Evolutionary conservation across 1,284 basidiomycete genomes (phyloP).

Genomic region (Rhizopogon hawkerae): DNA sequence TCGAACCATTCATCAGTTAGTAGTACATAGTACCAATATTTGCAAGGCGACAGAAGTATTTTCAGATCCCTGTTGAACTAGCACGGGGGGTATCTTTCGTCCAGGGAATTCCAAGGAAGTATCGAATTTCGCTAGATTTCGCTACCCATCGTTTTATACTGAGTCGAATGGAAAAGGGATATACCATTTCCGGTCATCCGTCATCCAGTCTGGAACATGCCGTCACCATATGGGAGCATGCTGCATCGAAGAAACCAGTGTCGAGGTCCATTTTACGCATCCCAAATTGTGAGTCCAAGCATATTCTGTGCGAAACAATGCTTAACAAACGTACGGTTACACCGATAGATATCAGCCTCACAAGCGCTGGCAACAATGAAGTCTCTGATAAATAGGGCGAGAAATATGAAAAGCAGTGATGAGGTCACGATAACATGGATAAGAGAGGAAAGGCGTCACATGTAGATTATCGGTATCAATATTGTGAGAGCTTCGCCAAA

Average conservation of each 20-base stretch:
- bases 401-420: conserved; percentile 16
- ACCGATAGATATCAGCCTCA: conserved; percentile 19
- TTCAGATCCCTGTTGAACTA: too few species aligned
- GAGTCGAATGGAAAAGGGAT: not conserved
- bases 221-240: not conserved
- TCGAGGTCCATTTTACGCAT: not conserved
- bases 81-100: too few species aligned
- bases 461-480: conserved; percentile 17
- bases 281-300: conserved; percentile 8
- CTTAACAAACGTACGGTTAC: conserved; percentile 10
- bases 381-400: conserved; percentile 17
- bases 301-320: conserved; percentile 6
- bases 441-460: conserved; percentile 20
- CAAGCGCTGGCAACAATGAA: conserved; percentile 24
- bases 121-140: too few species aligned
- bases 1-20: not conserved
- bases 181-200: not conserved
- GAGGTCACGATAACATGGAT: conserved; percentile 16
- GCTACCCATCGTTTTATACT: too few species aligned
- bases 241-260: not conserved
- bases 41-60: too few species aligned
- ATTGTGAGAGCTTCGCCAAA: conserved; percentile 12
- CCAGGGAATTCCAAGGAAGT: too few species aligned
- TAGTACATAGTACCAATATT: too few species aligned
- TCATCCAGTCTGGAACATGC: not conserved